A percentile compares a stretch with the other conserved stretches of the same genome.
These are phyloP conservation scores for Sporothrix luriei DNA, from an alignment of 2,329 filamentous ascomycete species.

Conservation along the genomic window DNA sequence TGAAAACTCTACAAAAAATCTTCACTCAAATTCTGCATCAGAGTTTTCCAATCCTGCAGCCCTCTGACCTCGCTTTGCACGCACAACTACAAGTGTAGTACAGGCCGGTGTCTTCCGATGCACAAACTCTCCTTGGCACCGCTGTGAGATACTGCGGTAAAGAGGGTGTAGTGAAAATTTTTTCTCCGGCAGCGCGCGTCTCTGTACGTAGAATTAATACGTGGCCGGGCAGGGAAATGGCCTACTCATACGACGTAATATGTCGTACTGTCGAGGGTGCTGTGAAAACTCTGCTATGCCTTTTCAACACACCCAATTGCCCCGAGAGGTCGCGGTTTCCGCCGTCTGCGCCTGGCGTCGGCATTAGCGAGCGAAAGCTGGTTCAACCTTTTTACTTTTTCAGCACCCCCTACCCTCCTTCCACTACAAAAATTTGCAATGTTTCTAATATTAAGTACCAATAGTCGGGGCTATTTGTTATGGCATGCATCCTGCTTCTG, in stretches of 20 bases:
- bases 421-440: no score
- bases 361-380: conserved; percentile 16
- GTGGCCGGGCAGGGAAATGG: no score
- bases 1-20: no score
- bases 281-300: neutral
- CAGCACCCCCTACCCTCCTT: neutral
- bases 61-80: neutral
- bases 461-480: neutral
- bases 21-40: conserved; percentile 7
- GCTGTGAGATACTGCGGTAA: neutral
- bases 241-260: neutral
- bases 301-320: neutral
- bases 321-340: conserved; percentile 6
- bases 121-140: neutral
- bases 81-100: neutral
- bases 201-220: neutral
- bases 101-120: conserved; percentile 18
- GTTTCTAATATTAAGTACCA: no score
- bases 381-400: neutral
- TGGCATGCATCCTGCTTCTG: neutral
- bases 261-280: no score
- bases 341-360: conserved; percentile 21
- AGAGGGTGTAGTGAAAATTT: conserved; percentile 21
- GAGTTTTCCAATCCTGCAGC: conserved; percentile 26
- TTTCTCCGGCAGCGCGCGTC: conserved; percentile 8